These are phyloP conservation scores for Sclerotinia minor DNA, from an alignment of 2,329 filamentous ascomycete genomes.

Conservation along the genomic window DNA sequence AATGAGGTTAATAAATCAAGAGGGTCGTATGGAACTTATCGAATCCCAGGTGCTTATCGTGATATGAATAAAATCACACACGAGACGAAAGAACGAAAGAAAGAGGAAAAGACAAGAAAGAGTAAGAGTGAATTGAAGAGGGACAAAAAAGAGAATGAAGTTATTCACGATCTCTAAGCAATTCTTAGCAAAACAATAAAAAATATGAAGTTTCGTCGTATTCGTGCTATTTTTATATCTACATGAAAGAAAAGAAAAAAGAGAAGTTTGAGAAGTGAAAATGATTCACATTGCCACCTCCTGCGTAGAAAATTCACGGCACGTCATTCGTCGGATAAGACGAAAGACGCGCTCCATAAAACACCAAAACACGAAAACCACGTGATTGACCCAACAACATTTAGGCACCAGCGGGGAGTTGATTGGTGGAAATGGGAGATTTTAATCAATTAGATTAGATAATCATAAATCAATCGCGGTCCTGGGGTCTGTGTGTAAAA, in stretches of 20 bases:
- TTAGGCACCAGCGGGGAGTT: not conserved
- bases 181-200: not conserved
- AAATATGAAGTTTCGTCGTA: no score
- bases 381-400: not conserved
- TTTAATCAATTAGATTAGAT: constrained; percentile 8
- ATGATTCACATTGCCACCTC: constrained; percentile 10
- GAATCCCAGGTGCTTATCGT: constrained; percentile 1
- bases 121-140: no score
- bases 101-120: no score
- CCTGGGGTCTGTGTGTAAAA: not conserved
- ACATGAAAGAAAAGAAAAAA: not conserved
- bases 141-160: not conserved
- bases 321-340: constrained; percentile 6
- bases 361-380: not conserved
- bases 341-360: constrained; percentile 7
- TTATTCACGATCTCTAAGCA: constrained; percentile 7
- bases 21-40: not conserved
- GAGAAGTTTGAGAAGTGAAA: not conserved
- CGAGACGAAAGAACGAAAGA: not conserved
- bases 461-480: not conserved
- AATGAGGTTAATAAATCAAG: not conserved
- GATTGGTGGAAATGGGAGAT: not conserved
- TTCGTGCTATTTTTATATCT: no score
- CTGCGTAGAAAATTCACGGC: not conserved
- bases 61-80: not conserved